phyloP scores from a whole-genome alignment of 2,329 filamentous ascomycete genomes.

The Cladophialophora carrionii region DNA sequence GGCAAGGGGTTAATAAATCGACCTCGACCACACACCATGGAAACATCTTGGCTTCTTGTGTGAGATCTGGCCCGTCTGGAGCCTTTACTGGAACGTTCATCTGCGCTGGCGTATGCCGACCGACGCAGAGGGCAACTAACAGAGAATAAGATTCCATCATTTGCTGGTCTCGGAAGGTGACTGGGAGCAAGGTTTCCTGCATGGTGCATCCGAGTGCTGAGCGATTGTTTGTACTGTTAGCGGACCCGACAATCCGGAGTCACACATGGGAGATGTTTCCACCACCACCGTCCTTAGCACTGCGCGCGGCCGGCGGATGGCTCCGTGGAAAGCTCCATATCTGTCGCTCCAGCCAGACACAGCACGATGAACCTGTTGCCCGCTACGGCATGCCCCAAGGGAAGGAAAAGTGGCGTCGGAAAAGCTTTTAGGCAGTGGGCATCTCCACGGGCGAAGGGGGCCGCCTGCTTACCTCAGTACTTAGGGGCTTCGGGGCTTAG shows the following conservation, averaged over 20 bases:
- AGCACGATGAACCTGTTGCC: not conserved
- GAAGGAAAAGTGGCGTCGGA: not conserved
- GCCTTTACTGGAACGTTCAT: not conserved
- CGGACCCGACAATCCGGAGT: slow-evolving; percentile 6
- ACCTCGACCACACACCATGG: not conserved
- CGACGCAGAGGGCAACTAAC: not conserved
- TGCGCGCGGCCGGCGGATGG: not conserved
- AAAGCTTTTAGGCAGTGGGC: slow-evolving; percentile 4
- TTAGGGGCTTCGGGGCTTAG: too few relatives aligned
- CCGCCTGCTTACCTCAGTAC: too few relatives aligned
- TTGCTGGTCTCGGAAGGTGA: slow-evolving; percentile 7
- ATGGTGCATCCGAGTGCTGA: not conserved
- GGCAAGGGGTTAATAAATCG: not conserved
- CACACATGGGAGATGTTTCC: not conserved
- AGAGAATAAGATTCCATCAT: not conserved
- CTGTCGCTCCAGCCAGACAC: not conserved
- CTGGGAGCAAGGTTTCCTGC: not conserved
- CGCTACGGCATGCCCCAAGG: not conserved
- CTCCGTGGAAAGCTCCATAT: not conserved
- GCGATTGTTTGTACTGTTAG: not conserved
- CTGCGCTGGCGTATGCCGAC: too few relatives aligned
- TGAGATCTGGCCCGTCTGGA: not conserved
- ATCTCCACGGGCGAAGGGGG: not conserved
- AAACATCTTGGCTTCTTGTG: not conserved
- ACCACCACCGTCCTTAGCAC: not conserved